Percentiles rank a stretch among this genome's conserved stretches.
Evolutionary conservation across 352 stramenopile genomes (phyloP).

Genomic region (Phytophthora pisi): DNA sequence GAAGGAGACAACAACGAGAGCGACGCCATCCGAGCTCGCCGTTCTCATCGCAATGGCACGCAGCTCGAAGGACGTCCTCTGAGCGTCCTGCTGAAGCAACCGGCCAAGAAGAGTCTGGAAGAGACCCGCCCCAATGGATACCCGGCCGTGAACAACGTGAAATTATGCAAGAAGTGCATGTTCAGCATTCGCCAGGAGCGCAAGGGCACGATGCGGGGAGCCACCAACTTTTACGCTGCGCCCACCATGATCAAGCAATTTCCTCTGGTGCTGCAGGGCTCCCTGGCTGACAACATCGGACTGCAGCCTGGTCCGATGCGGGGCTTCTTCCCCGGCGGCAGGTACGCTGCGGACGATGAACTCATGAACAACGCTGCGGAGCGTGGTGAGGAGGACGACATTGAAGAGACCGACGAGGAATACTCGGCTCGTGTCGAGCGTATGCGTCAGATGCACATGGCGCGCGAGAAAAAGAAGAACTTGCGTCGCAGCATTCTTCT

Average conservation of each 20-base stretch:
- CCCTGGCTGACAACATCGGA: conserved; percentile 36
- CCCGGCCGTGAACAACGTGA: conserved; percentile 67
- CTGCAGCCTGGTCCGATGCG: conserved; percentile 34
- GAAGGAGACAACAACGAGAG: conserved; percentile 1
- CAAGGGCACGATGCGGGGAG: conserved; percentile 54
- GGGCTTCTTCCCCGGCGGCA: conserved; percentile 42
- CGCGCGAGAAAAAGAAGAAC: conserved; percentile 68
- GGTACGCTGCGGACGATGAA: conserved; percentile 48
- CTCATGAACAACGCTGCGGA: conserved; percentile 28
- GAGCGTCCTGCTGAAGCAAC: conserved; percentile 43
- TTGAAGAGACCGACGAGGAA: conserved; percentile 49
- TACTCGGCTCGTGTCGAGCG: conserved; percentile 61
- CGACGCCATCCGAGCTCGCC: conserved; percentile 1
- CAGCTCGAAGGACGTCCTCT: conserved; percentile 25
- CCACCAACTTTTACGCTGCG: conserved; percentile 54
- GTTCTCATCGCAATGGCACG: conserved; percentile 16
- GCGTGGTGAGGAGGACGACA: conserved; percentile 43
- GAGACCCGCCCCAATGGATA: conserved; percentile 51
- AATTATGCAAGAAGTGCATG: conserved; percentile 83
- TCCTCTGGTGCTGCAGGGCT: conserved; percentile 45
- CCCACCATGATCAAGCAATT: conserved; percentile 61
- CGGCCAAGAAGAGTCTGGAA: conserved; percentile 48
- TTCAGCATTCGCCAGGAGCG: conserved; percentile 68
- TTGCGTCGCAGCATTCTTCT: conserved; percentile 45
- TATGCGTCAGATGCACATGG: conserved; percentile 70